Conservation (phyloP, 331 rosid genomes). For the Saraca asoca region DNA sequence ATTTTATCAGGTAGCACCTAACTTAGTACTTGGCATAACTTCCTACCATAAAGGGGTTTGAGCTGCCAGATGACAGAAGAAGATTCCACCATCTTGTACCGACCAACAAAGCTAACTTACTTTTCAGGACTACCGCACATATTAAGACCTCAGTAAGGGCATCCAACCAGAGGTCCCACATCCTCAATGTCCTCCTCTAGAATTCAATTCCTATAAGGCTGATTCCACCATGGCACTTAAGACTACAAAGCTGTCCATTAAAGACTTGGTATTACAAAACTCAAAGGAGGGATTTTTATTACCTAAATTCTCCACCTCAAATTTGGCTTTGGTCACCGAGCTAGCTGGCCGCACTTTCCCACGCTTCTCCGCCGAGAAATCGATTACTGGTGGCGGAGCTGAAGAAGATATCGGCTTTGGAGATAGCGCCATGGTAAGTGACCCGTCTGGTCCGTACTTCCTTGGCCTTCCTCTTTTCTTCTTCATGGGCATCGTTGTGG, state of each 20-base stretch:
- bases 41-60: constrained; percentile 17
- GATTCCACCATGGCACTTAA: background rate
- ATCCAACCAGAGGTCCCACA: constrained; percentile 48
- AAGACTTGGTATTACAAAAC: no score
- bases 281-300: constrained; percentile 22
- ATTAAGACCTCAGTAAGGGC: constrained; percentile 13
- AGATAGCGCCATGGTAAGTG: constrained; percentile 73
- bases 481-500: constrained; percentile 51
- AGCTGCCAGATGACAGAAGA: constrained; percentile 31
- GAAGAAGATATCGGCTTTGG: constrained; percentile 92
- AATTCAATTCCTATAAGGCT: constrained; percentile 29
- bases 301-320: constrained; percentile 84
- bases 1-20: constrained; percentile 20
- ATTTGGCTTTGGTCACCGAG: constrained; percentile 73
- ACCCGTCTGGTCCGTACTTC: constrained; percentile 87
- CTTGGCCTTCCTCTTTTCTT: constrained; percentile 96
- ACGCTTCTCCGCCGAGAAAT: constrained; percentile 86
- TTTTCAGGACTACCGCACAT: constrained; percentile 30
- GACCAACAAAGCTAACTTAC: constrained; percentile 39
- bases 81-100: constrained; percentile 38
- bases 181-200: constrained; percentile 5
- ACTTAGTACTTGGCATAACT: constrained; percentile 23
- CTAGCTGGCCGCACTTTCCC: constrained; percentile 74
- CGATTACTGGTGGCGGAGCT: constrained; percentile 88
- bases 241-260: background rate